Evolutionary conservation across 2,329 filamentous ascomycete species (phyloP), one percentile per base, ranked within the genome.

Genomic region (Zasmidium angulare): DNA sequence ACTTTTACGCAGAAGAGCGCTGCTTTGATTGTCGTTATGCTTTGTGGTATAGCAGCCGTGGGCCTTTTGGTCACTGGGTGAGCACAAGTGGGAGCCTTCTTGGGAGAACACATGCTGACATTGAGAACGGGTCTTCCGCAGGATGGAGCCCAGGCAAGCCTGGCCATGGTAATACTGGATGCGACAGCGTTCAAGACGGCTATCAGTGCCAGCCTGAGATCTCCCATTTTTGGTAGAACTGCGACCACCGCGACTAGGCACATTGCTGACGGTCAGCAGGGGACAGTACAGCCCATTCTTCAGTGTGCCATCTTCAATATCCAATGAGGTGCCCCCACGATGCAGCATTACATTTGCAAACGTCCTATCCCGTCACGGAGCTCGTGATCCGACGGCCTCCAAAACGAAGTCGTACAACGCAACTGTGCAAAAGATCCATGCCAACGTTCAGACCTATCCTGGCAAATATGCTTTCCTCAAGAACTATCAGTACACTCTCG

Each of bases 211-310:
- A 81, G 50, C 75, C 82, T 2, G 72, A 82, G 29, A 81, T 88
- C 48, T 85, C 86, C 1, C 88, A 86, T 65, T 82, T 80, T 56
- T 96, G 91, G 91, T 31, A 43, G 6, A 43, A 36, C 14, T 43
- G 4, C 6, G 11, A 17, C n/a, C 36, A 7, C 36, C 36, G 9
- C 20, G 31, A 55, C 46, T 50, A 11, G 20, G 9, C 22, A 53
- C 23, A 23, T 21, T 29, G 9, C 29, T 52, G 43, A 58, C 59
- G 23, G 40, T 2, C 22, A 3, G 43, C n/a, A 58, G 61, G 66
- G 93, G 92, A 57, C 91, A 93, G 73, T 96, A 96, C 74, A 89
- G 91, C 19, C 90, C 92, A 1, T 96, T 86, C 77, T 96, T 90
- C 75, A 83, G 87, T 0, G 87, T 93, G 0, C 82, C 86, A 6